phyloP scores from a whole-genome alignment of 2,329 filamentous ascomycete species.

The Pestalotiopsis sp. region DNA sequence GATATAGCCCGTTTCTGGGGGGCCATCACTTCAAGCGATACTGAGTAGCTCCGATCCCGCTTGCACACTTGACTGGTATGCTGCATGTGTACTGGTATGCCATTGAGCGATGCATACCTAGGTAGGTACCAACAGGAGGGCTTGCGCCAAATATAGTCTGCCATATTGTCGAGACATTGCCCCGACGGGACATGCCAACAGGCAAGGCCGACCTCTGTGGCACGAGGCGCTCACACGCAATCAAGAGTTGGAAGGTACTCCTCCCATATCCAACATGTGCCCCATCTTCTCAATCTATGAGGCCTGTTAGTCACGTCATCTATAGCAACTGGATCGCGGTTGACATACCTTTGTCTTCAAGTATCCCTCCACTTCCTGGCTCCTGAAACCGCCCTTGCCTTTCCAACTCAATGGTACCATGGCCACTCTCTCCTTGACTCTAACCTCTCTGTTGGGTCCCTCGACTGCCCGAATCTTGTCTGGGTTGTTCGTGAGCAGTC shows the following conservation, averaged over 20 bases:
- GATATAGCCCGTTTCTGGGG: too few species aligned
- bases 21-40: too few species aligned
- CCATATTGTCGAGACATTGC: not conserved
- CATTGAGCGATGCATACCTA: too few species aligned
- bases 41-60: too few species aligned
- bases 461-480: conserved; percentile 96
- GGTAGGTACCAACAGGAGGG: too few species aligned
- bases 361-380: conserved; percentile 91
- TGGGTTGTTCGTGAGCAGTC: conserved; percentile 92
- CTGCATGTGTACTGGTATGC: too few species aligned
- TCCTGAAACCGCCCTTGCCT: conserved; percentile 79
- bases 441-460: conserved; percentile 83
- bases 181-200: not conserved
- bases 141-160: too few species aligned
- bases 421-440: conserved; percentile 85
- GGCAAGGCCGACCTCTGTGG: not conserved
- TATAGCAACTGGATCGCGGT: not conserved
- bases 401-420: conserved; percentile 97
- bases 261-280: conserved; percentile 69
- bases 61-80: too few species aligned
- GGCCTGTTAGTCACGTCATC: conserved; percentile 5
- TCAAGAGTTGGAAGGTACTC: conserved; percentile 22
- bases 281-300: conserved; percentile 83
- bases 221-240: not conserved
- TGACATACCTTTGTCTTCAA: conserved; percentile 83